Evolutionary conservation across 305 asterid genomes (phyloP).

Genomic region (Solanum chacoense): DNA sequence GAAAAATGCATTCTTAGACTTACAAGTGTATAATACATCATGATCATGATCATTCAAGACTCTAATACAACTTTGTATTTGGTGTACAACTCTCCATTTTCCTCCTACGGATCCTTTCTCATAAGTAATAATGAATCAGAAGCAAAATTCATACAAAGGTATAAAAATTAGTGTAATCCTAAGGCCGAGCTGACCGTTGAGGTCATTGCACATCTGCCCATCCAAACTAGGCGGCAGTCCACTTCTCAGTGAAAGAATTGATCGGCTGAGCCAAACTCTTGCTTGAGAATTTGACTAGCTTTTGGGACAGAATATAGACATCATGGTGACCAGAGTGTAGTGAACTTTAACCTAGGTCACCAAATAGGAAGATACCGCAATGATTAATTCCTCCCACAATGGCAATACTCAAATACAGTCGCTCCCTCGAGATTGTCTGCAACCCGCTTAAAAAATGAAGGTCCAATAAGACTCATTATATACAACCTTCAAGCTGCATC

Average conservation of each 20-base stretch:
- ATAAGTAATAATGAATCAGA: not conserved
- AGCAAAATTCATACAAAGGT: not conserved
- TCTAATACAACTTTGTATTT: not conserved
- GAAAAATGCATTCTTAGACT: not conserved
- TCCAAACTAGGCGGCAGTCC: not conserved
- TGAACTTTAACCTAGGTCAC: not conserved
- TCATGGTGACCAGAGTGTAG: not conserved
- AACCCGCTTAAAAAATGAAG: not conserved
- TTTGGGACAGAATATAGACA: not conserved
- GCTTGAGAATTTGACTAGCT: not conserved
- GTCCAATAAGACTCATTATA: not conserved
- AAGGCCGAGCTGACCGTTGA: not conserved
- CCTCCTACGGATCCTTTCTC: not conserved
- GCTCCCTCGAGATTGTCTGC: not conserved
- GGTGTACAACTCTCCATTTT: not conserved
- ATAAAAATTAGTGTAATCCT: not conserved
- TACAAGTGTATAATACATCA: not conserved
- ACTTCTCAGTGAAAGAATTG: not conserved
- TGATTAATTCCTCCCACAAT: not conserved
- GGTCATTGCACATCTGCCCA: not conserved
- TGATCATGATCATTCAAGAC: not conserved
- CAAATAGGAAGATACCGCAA: not conserved
- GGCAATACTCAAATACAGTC: not conserved
- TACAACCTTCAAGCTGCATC: not conserved
- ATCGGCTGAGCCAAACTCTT: not conserved